phyloP scores from a whole-genome alignment of 169 alveolate species.

The Cryptosporidium ubiquitum region DNA sequence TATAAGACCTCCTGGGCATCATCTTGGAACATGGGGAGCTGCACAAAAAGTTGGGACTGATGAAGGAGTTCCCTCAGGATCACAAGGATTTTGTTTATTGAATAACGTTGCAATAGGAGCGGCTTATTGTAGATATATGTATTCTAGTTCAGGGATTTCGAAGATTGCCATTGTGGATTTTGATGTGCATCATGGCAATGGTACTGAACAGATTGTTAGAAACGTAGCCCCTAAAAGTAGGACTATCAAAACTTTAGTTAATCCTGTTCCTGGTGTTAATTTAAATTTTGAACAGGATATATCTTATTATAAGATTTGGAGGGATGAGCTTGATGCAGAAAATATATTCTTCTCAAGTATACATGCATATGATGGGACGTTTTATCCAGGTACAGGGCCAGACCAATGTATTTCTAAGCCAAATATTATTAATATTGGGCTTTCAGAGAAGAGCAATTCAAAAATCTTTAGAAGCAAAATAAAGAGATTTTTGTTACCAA shows the following conservation, averaged over 20 bases:
- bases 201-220: constrained; percentile 96
- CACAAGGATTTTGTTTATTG: constrained; percentile 97
- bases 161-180: constrained; percentile 97
- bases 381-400: constrained; percentile 96
- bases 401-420: constrained; percentile 79
- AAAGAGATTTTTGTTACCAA: constrained; percentile 88
- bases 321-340: constrained; percentile 87
- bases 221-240: constrained; percentile 39
- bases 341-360: constrained; percentile 92
- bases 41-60: constrained; percentile 76
- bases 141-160: constrained; percentile 86
- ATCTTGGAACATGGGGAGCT: constrained; percentile 97
- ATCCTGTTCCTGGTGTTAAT: constrained; percentile 62
- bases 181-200: constrained; percentile 99
- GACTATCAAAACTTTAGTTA: constrained; percentile 2
- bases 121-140: constrained; percentile 92
- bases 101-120: constrained; percentile 98
- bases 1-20: constrained; percentile 98
- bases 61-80: constrained; percentile 83
- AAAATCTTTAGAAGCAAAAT: constrained; percentile 83
- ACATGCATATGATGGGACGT: constrained; percentile 92
- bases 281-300: constrained; percentile 50
- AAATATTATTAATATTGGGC: constrained; percentile 85
- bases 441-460: constrained; percentile 85
- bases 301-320: constrained; percentile 81